Conservation (phyloP, 306 rosid species). For the Cucurbita argyrosperma region DNA sequence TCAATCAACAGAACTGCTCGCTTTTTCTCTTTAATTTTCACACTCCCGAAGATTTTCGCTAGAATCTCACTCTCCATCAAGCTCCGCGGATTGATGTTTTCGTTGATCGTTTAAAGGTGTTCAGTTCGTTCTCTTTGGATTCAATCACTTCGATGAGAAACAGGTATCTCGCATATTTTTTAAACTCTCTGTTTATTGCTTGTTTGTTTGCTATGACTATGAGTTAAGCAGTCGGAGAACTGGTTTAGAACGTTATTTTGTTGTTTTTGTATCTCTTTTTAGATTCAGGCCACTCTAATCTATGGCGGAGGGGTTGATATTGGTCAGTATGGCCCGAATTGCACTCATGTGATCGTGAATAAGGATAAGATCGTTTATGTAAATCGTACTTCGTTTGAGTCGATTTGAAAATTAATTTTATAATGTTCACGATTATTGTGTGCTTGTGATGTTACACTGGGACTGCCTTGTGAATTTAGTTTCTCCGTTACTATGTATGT, state of each 20-base stretch:
- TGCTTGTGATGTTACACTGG: neutral
- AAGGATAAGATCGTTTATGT: conserved; percentile 49
- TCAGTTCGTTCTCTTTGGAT: conserved; percentile 53
- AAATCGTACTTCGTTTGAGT: neutral
- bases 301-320: conserved; percentile 65
- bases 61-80: neutral
- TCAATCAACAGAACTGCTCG: neutral
- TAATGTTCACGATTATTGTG: neutral
- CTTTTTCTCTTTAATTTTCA: neutral
- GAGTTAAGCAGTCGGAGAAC: neutral
- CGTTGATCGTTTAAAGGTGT: conserved; percentile 31
- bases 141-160: conserved; percentile 29
- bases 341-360: conserved; percentile 70
- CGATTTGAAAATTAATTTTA: neutral
- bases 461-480: neutral
- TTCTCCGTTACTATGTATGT: neutral
- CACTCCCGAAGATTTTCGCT: neutral
- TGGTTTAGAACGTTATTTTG: neutral
- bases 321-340: conserved; percentile 36
- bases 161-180: conserved; percentile 21
- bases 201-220: neutral
- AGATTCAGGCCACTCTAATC: conserved; percentile 66
- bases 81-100: neutral
- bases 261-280: neutral
- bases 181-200: neutral